Conservation (phyloP, 176 grass and related monocot species). For the Leersia perrieri region DNA sequence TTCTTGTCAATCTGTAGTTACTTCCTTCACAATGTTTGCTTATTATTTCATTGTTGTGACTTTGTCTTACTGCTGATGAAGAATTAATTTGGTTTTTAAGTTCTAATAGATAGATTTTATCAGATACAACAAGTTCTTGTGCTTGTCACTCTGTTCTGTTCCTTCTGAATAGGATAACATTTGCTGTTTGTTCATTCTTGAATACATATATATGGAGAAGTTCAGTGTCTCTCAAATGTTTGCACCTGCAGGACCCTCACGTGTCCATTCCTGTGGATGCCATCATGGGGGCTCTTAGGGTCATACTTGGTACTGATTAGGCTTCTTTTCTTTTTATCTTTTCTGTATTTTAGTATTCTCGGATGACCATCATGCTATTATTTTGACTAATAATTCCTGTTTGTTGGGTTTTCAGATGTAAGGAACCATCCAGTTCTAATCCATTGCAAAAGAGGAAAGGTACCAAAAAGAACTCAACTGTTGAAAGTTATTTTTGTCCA, state of each 20-base stretch:
- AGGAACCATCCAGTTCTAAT: conserved; percentile 71
- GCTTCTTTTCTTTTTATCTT: conserved; percentile 16
- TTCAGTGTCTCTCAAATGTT: conserved; percentile 26
- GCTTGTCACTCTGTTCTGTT: not conserved
- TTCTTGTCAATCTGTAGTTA: not conserved
- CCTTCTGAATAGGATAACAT: not conserved
- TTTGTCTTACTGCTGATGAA: not conserved
- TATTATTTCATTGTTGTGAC: not conserved
- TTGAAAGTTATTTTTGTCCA: not conserved
- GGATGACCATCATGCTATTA: not conserved
- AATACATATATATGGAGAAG: not conserved
- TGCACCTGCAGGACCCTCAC: conserved; percentile 52
- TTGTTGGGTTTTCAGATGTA: conserved; percentile 50
- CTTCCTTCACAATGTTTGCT: not conserved
- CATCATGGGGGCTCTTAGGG: conserved; percentile 57
- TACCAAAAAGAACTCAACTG: conserved; percentile 16
- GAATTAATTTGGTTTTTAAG: not conserved
- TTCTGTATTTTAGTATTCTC: not conserved
- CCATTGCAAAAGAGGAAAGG: conserved; percentile 80
- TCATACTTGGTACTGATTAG: conserved; percentile 70
- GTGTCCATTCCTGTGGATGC: conserved; percentile 54
- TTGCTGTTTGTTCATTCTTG: not conserved
- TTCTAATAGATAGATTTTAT: not conserved
- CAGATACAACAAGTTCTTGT: not conserved
- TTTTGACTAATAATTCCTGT: not conserved